A percentile compares a stretch with the other conserved stretches of the same genome.
Conservation (phyloP, 1,284 basidiomycete species). For the Neonothopanus nambi region DNA sequence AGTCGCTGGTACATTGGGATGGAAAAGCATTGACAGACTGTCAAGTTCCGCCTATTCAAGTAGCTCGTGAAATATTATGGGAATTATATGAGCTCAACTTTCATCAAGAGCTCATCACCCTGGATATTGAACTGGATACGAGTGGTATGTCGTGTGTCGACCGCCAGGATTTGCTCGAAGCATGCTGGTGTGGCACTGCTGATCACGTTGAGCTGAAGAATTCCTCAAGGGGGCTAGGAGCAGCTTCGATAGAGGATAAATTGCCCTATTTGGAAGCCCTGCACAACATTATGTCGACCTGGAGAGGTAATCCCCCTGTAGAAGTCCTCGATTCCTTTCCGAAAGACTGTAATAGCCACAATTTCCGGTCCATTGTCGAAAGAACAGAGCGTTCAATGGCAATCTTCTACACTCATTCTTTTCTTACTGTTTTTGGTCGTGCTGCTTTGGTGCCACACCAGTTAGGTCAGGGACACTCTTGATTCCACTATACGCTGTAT, state of each 20-base stretch:
- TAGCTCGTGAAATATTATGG: neutral
- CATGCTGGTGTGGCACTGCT: conserved; percentile 3
- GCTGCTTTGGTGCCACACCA: too few relatives aligned
- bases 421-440: too few relatives aligned
- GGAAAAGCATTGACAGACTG: too few relatives aligned
- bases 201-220: neutral
- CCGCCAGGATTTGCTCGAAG: neutral
- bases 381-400: neutral
- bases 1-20: too few relatives aligned
- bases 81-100: conserved; percentile 5
- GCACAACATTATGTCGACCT: conserved; percentile 8
- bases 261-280: neutral
- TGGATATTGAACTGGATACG: neutral
- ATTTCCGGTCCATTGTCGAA: neutral
- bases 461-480: neutral
- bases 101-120: neutral
- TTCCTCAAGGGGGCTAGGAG: neutral
- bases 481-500: conserved; percentile 1
- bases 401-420: too few relatives aligned
- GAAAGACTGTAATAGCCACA: neutral
- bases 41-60: too few relatives aligned
- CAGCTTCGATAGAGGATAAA: neutral
- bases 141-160: conserved; percentile 2
- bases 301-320: neutral
- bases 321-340: conserved; percentile 2